Evolutionary conservation across 768 basidiomycete genomes (phyloP).

Genomic region (Naganishia antarctica): DNA sequence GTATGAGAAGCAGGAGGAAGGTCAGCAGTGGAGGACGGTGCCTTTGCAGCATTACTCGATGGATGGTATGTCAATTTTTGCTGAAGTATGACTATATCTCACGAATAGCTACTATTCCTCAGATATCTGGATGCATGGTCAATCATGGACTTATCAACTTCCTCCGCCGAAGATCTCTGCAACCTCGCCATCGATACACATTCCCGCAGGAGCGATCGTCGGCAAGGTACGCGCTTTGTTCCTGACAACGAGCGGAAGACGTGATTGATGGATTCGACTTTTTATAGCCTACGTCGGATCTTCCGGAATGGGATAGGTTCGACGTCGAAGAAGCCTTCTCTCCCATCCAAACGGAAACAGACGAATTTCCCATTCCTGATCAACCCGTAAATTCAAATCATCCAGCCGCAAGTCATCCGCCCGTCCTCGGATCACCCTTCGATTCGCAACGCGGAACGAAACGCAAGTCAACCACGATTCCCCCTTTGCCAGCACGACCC

Average conservation of each 20-base stretch:
- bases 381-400: neutral
- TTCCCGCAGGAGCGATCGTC: neutral
- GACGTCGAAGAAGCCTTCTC: slow-evolving; percentile 3
- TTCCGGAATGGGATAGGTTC: neutral
- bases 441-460: neutral
- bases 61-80: neutral
- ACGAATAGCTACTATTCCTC: neutral
- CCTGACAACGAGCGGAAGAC: neutral
- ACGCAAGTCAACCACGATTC: too few relatives aligned
- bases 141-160: slow-evolving; percentile 10
- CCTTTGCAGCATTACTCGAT: neutral
- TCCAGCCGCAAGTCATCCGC: neutral
- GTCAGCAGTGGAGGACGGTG: slow-evolving; percentile 1
- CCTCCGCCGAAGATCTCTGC: neutral
- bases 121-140: neutral
- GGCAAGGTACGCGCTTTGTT: neutral
- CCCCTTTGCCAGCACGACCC: too few relatives aligned
- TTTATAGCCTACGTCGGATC: neutral
- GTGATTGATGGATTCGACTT: neutral
- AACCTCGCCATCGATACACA: neutral
- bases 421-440: neutral
- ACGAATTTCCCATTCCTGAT: neutral
- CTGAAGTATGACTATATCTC: neutral
- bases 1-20: neutral
- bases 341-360: neutral